Percentiles rank a stretch among this genome's conserved stretches.
Conservation (phyloP, 805 yeast species). For the Torulaspora maleeae region DNA sequence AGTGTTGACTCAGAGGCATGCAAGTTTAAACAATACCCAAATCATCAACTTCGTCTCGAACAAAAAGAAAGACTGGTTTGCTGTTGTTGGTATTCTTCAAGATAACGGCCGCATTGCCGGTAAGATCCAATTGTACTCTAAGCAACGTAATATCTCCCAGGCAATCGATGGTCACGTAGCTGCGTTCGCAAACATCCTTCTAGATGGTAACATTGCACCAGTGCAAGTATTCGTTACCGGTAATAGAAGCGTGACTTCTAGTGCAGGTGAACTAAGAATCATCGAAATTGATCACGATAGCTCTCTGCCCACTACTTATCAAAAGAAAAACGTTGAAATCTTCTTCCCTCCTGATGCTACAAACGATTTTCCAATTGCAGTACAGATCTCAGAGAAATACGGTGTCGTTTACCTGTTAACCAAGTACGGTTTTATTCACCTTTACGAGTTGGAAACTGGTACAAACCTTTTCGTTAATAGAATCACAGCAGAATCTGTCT, state of each 20-base stretch:
- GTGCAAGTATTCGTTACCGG: conserved; percentile 92
- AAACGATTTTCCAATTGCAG: conserved; percentile 92
- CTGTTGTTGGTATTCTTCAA: conserved; percentile 90
- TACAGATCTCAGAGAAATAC: conserved; percentile 77
- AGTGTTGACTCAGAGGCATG: conserved; percentile 78
- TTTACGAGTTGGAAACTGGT: conserved; percentile 91
- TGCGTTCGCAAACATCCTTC: conserved; percentile 68
- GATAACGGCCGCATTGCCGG: conserved; percentile 94
- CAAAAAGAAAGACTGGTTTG: conserved; percentile 82
- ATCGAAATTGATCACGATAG: conserved; percentile 95
- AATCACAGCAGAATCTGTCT: conserved; percentile 92
- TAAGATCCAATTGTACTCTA: conserved; percentile 87
- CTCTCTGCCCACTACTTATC: conserved; percentile 66
- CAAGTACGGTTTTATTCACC: conserved; percentile 92
- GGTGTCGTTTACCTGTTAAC: conserved; percentile 88
- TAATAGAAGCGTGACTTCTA: conserved; percentile 73
- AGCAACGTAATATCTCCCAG: conserved; percentile 87
- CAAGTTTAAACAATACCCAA: conserved; percentile 71
- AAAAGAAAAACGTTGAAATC: conserved; percentile 85
- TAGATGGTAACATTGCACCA: conserved; percentile 65
- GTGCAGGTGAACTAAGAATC: conserved; percentile 77
- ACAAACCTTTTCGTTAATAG: conserved; percentile 90
- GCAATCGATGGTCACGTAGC: conserved; percentile 98
- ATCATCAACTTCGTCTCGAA: conserved; percentile 87
- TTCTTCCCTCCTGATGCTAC: conserved; percentile 96